Percentiles rank a stretch among this genome's conserved stretches.
These are phyloP conservation scores for Syzygium malaccense DNA, from an alignment of 441 rosid genomes.

Conservation along the genomic window DNA sequence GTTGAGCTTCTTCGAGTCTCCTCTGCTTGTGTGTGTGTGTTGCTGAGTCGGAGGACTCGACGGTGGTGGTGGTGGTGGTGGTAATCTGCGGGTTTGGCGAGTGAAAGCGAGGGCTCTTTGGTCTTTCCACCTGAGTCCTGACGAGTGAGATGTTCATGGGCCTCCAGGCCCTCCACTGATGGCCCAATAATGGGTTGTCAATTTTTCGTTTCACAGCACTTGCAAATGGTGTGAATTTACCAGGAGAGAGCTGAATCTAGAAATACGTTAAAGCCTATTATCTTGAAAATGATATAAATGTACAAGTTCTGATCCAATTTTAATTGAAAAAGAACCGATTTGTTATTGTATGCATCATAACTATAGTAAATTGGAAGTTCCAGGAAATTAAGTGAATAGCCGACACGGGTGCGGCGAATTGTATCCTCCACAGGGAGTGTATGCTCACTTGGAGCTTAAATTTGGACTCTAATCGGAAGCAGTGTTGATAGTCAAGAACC, in stretches of 20 bases:
- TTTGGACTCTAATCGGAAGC: not conserved
- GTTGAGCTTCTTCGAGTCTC: not conserved
- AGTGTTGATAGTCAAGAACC: not conserved
- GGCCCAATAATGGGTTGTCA: not conserved
- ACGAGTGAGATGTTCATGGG: not conserved
- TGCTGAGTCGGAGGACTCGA: not conserved
- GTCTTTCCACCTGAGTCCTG: not conserved
- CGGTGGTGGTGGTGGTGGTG: not conserved
- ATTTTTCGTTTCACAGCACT: not conserved
- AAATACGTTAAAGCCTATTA: not conserved
- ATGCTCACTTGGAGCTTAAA: not conserved
- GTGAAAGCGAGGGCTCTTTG: not conserved
- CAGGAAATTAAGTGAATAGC: fast-evolving
- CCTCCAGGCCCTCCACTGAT: not conserved
- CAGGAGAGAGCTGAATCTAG: not conserved
- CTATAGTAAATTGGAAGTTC: not conserved
- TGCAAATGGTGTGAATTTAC: not conserved
- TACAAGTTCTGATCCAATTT: not conserved
- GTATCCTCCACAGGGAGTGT: fast-evolving
- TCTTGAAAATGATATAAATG: not conserved
- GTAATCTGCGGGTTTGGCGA: not conserved
- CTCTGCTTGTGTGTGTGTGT: fast-evolving
- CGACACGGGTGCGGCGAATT: fast-evolving
- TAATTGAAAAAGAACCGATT: not conserved
- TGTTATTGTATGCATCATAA: not conserved